A percentile compares a stretch with the other conserved stretches of the same genome.
Conservation (phyloP, 352 stramenopile genomes). For the Blastocystis sp. region DNA sequence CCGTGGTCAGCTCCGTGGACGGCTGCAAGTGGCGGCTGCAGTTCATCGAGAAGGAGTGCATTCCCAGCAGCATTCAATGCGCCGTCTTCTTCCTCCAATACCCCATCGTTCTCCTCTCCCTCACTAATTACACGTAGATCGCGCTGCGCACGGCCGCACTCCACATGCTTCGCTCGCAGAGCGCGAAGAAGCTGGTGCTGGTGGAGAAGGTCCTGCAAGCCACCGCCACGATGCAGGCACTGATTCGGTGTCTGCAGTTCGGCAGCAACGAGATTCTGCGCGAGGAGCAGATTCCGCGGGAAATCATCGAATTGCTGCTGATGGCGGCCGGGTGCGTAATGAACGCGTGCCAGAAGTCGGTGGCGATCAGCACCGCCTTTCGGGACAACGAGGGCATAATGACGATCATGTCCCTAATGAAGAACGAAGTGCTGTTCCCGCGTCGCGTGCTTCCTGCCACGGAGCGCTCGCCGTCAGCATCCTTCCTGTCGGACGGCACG, state of each 20-base stretch:
- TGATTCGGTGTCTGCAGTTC: conserved; percentile 64
- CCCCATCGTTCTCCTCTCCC: not conserved
- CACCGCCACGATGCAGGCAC: not conserved
- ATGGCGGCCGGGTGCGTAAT: not conserved
- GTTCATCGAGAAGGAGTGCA: not conserved
- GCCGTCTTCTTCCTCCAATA: not conserved
- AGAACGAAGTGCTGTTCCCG: conserved; percentile 27
- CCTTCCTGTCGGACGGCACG: not conserved
- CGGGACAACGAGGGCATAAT: conserved; percentile 66
- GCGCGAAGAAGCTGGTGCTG: not conserved
- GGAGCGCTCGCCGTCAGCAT: not conserved
- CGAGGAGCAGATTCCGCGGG: not conserved
- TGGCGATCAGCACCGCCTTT: conserved; percentile 1
- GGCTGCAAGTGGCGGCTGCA: conserved; percentile 13
- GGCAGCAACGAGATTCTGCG: not conserved
- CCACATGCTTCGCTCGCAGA: not conserved
- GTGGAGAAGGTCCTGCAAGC: not conserved
- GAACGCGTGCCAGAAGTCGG: not conserved
- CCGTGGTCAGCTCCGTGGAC: not conserved
- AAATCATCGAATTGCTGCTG: conserved; percentile 24
- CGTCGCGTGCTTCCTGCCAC: not conserved
- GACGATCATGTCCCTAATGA: conserved; percentile 18
- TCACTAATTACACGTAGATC: not conserved
- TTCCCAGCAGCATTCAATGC: not conserved
- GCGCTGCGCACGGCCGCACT: not conserved